A percentile compares a stretch with the other conserved stretches of the same genome.
Conservation (phyloP, 2,329 filamentous ascomycete genomes). For the Hypomyces perniciosus region DNA sequence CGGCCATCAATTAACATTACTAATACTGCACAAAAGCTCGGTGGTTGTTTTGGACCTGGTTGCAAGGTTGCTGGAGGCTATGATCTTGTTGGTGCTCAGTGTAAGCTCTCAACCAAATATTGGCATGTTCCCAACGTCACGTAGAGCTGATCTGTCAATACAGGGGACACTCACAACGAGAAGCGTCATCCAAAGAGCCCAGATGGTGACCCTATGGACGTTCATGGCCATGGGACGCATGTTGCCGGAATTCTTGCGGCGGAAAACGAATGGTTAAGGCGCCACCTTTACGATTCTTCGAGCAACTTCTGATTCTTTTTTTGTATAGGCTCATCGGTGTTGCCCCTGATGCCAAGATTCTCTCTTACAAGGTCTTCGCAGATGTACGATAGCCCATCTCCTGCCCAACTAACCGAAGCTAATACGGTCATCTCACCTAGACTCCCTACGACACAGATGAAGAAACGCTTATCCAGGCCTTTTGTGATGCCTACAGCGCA, state of each 20-base stretch:
- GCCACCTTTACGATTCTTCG: background rate
- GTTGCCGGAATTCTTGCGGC: constrained; percentile 46
- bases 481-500: constrained; percentile 31
- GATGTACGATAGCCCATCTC: constrained; percentile 16
- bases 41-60: constrained; percentile 33
- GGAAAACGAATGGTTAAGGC: constrained; percentile 28
- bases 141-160: background rate
- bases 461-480: constrained; percentile 30
- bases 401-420: background rate
- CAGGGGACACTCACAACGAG: constrained; percentile 27
- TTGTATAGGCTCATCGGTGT: constrained; percentile 35
- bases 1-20: background rate
- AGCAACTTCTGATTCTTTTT: background rate
- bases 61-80: constrained; percentile 34
- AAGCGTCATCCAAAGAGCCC: constrained; percentile 25
- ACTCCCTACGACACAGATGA: constrained; percentile 27
- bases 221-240: constrained; percentile 18
- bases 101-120: constrained; percentile 15
- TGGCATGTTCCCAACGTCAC: no score
- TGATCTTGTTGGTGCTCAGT: constrained; percentile 30
- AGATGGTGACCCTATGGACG: constrained; percentile 23
- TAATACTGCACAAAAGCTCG: constrained; percentile 23
- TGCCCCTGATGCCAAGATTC: constrained; percentile 38
- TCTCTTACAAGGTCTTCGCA: constrained; percentile 40
- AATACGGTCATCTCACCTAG: constrained; percentile 12